Evolutionary conservation across 805 yeast species (phyloP).

Genomic region (Saccharomycopsis olivae): DNA sequence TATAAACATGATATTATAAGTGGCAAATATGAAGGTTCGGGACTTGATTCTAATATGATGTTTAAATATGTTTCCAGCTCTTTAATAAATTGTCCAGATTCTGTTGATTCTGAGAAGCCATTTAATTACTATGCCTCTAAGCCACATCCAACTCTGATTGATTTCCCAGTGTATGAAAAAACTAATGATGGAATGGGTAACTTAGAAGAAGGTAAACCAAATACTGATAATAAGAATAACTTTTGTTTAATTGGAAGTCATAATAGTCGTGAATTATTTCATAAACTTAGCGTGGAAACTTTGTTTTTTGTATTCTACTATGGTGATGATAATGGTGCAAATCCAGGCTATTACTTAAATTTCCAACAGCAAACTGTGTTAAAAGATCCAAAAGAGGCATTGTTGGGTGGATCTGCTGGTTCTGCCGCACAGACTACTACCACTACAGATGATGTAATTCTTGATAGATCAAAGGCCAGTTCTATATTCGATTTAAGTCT

Average conservation of each 20-base stretch:
- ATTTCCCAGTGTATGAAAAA: constrained; percentile 46
- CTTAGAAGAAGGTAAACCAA: constrained; percentile 12
- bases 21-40: constrained; percentile 25
- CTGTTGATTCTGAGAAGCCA: constrained; percentile 82
- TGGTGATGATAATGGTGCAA: constrained; percentile 19
- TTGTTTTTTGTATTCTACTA: constrained; percentile 89
- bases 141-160: constrained; percentile 83
- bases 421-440: neutral
- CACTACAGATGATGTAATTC: neutral
- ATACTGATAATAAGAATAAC: constrained; percentile 20
- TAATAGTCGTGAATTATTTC: constrained; percentile 48
- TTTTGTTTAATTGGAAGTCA: constrained; percentile 42
- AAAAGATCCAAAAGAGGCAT: neutral
- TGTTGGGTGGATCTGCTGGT: too few species aligned
- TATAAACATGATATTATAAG: constrained; percentile 12
- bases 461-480: neutral
- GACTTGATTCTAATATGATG: too few species aligned
- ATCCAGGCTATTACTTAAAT: constrained; percentile 27
- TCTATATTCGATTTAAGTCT: constrained; percentile 8
- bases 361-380: neutral
- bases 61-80: constrained; percentile 63
- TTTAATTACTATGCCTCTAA: constrained; percentile 55
- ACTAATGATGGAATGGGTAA: constrained; percentile 5
- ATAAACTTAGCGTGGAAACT: constrained; percentile 76
- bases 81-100: constrained; percentile 83